Evolutionary conservation across 1,284 basidiomycete species (phyloP).

Genomic region (Fistulinella staudtii): DNA sequence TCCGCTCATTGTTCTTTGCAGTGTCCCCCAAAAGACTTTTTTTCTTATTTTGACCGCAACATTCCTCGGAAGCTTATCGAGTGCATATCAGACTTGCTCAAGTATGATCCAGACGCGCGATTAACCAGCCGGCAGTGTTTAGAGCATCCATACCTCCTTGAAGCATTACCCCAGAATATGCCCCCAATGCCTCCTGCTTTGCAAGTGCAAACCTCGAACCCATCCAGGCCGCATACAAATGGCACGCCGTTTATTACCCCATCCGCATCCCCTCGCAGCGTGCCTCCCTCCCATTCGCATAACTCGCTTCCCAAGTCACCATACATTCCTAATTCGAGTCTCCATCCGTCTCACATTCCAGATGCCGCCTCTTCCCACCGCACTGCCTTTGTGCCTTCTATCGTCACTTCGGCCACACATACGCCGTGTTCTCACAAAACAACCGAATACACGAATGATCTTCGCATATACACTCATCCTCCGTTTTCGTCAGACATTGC

Average conservation of each 20-base stretch:
- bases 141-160: constrained; percentile 83
- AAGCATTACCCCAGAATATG: constrained; percentile 63
- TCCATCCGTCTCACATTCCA: constrained; percentile 39
- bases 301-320: constrained; percentile 36
- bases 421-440: constrained; percentile 34
- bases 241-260: constrained; percentile 41
- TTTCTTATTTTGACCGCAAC: constrained; percentile 73
- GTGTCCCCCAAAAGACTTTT: constrained; percentile 75
- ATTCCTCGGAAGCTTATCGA: constrained; percentile 83
- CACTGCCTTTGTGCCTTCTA: constrained; percentile 47
- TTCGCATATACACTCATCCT: constrained; percentile 29
- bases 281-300: constrained; percentile 62
- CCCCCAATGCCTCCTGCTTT: constrained; percentile 61
- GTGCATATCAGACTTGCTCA: constrained; percentile 89
- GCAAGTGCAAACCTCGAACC: constrained; percentile 34
- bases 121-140: constrained; percentile 86
- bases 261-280: constrained; percentile 49
- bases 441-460: constrained; percentile 36
- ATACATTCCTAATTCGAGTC: constrained; percentile 32
- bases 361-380: constrained; percentile 55
- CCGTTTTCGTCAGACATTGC: constrained; percentile 32
- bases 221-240: constrained; percentile 37
- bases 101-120: constrained; percentile 86
- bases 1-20: constrained; percentile 33
- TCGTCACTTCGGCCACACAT: constrained; percentile 33